Evolutionary conservation across 1,139 yeast species (phyloP).

Genomic region (Saccharomyces hybrid): DNA sequence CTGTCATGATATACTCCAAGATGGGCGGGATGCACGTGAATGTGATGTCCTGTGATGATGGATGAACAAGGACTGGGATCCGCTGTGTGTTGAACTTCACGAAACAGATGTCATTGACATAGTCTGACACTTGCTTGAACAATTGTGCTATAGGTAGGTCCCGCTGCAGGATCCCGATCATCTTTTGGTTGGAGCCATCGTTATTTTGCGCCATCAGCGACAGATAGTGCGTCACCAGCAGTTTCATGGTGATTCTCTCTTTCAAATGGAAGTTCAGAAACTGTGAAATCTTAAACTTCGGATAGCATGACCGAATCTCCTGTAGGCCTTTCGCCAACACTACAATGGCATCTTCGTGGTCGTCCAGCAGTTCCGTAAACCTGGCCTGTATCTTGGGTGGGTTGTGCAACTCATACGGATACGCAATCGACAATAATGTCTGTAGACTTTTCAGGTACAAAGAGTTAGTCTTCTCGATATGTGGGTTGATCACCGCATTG

Average conservation of each 20-base stretch:
- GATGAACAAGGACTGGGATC: constrained; percentile 36
- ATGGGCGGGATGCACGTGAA: constrained; percentile 83
- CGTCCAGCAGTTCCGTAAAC: constrained; percentile 53
- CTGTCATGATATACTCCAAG: constrained; percentile 78
- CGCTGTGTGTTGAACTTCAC: constrained; percentile 63
- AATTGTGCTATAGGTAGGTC: constrained; percentile 55
- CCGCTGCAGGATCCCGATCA: constrained; percentile 64
- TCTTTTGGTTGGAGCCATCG: constrained; percentile 2
- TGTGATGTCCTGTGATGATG: constrained; percentile 40
- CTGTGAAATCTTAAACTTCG: constrained; percentile 43
- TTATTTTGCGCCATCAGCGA: constrained; percentile 37
- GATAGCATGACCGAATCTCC: constrained; percentile 56
- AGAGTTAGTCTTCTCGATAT: constrained; percentile 72
- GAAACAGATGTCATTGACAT: constrained; percentile 74
- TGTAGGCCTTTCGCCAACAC: constrained; percentile 73
- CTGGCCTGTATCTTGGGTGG: constrained; percentile 46
- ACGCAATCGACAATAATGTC: constrained; percentile 42
- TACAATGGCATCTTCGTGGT: constrained; percentile 79
- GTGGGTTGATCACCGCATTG: constrained; percentile 79
- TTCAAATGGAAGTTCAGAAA: constrained; percentile 73
- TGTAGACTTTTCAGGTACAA: constrained; percentile 67
- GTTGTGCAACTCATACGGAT: constrained; percentile 45
- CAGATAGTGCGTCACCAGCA: constrained; percentile 79
- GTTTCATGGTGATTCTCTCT: constrained; percentile 78
- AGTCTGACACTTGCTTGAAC: constrained; percentile 54